A percentile compares a stretch with the other conserved stretches of the same genome.
These are phyloP conservation scores for Fraxinus platypoda DNA, from an alignment of 305 asterid species.

Conservation along the genomic window DNA sequence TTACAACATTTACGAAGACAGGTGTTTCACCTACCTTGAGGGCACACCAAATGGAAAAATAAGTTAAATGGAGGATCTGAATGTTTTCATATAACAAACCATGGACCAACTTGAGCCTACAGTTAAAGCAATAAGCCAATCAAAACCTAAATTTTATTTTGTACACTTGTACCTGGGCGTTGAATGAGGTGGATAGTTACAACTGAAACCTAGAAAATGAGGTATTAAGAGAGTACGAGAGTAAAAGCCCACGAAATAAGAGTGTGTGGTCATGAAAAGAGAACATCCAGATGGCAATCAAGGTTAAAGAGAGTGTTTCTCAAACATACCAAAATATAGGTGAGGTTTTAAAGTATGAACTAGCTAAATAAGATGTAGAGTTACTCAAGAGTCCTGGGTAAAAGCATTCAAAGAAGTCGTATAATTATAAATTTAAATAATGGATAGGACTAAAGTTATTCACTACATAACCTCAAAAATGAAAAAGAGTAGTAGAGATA, in stretches of 20 bases:
- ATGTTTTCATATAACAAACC: neutral
- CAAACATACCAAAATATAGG: neutral
- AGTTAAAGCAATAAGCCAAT: neutral
- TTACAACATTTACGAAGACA: neutral
- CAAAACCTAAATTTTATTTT: neutral
- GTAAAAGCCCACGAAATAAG: neutral
- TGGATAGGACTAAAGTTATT: neutral
- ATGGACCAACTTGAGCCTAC: neutral
- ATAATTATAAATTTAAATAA: too few relatives aligned
- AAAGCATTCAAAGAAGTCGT: neutral
- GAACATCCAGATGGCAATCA: neutral
- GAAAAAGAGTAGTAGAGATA: neutral
- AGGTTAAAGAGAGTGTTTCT: neutral
- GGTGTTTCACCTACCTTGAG: neutral
- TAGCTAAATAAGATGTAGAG: neutral
- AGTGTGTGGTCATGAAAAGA: neutral
- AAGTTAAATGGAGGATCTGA: neutral
- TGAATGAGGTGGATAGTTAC: neutral
- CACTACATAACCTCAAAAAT: neutral
- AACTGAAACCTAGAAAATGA: neutral
- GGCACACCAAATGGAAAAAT: neutral
- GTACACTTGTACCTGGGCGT: neutral
- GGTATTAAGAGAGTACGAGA: neutral
- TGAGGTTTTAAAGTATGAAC: neutral
- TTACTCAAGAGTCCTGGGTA: neutral